Conservation (phyloP, 257 asterid species). For the Petrea volubilis region DNA sequence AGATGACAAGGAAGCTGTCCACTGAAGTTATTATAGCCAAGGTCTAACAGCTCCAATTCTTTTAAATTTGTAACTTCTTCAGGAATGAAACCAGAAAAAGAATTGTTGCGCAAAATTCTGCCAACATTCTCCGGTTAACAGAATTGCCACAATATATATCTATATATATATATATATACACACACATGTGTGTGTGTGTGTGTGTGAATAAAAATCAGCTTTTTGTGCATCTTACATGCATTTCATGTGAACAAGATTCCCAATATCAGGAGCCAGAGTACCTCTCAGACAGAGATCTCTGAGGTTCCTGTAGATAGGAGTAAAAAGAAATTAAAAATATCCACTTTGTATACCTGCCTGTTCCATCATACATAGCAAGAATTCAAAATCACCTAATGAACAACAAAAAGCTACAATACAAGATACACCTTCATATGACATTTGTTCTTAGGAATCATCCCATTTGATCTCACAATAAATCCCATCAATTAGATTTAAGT, state of each 20-base stretch:
- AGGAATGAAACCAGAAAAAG: slow-evolving; percentile 78
- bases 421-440: not conserved
- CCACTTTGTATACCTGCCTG: not conserved
- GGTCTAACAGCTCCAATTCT: slow-evolving; percentile 71
- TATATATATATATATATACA: not conserved
- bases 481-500: not conserved
- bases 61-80: slow-evolving; percentile 55
- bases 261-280: slow-evolving; percentile 72
- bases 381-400: not conserved
- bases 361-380: not conserved
- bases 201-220: not conserved
- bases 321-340: not conserved
- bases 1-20: slow-evolving; percentile 64
- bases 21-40: slow-evolving; percentile 79
- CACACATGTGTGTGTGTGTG: not conserved
- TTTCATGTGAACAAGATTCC: slow-evolving; percentile 58
- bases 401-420: slow-evolving; percentile 1
- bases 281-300: slow-evolving; percentile 78
- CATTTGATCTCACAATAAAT: not conserved
- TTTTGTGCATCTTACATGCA: slow-evolving; percentile 52
- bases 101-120: slow-evolving; percentile 84
- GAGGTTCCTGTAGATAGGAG: slow-evolving; percentile 56
- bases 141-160: not conserved
- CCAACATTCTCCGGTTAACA: slow-evolving; percentile 6
- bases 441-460: not conserved